Evolutionary conservation across 2,329 filamentous ascomycete genomes (phyloP), one percentile per base, ranked within the genome.

Genomic region (Fusarium sp.): DNA sequence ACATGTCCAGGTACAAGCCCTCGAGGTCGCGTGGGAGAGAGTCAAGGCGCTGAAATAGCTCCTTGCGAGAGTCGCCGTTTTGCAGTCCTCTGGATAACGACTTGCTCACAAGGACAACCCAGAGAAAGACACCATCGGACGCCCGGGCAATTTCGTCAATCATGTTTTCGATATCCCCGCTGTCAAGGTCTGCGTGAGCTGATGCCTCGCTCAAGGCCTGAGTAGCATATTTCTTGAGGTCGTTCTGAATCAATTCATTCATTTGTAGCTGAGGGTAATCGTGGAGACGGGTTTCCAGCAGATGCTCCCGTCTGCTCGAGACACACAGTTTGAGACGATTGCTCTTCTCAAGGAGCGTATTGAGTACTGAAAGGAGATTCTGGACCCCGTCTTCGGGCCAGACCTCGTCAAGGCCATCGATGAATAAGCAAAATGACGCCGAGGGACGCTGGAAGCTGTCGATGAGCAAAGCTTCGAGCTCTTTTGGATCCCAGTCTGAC

Each of bases 381-480:
- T 23, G 3, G 6, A 43, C 41, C 0, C 41, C 41, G 6, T 43
- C 41, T 23, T 43, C 7, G 2, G 41, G 41, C 41, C n/a, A 43
- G 11, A 43, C 41, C 41, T 43, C 41, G 3, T 43, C 41, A 4
- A 43, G 41, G n/a, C 41, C 41, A 43, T 43, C 41, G 11, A 43
- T 43, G n/a, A 43, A 43, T 14, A 43, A 10, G 41, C 41, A 43
- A 43, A 43, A 23, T 4, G 41, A n/a, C 4, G 3, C 41, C 6
- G n/a, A 43, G 11, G 11, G 6, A 14, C 3, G 3, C 1, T 7
- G 6, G 0, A 43, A 14, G 2, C 3, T 13, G 11, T 13, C n/a
- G 6, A 43, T 7, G 3, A 43, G 11, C 39, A 43, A 43, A 5
- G n/a, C 39, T 8, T 43, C 1, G 3, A 43, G 10, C 39, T 43